phyloP scores from a whole-genome alignment of 305 asterid species.

The Euphrasia arctica region DNA sequence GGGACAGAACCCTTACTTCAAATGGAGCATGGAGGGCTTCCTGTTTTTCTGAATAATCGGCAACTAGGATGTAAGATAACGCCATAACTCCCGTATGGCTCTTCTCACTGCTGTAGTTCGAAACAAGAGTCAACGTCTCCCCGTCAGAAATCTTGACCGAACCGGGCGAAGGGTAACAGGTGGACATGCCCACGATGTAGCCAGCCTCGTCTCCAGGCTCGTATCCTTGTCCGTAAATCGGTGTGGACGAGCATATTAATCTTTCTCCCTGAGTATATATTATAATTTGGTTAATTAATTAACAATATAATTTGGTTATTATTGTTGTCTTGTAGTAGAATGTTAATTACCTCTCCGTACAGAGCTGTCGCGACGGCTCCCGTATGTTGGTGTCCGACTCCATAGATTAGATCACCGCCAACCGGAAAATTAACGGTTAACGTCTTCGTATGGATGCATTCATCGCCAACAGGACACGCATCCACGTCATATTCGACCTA shows the following conservation, averaged over 20 bases:
- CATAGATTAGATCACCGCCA: constrained; percentile 61
- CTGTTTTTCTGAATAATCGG: constrained; percentile 33
- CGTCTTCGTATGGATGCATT: constrained; percentile 27
- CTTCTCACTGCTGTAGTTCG: constrained; percentile 48
- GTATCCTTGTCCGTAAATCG: constrained; percentile 55
- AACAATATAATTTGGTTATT: too few species aligned
- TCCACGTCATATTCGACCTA: constrained; percentile 53
- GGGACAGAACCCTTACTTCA: constrained; percentile 27
- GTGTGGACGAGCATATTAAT: constrained; percentile 58
- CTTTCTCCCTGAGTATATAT: constrained; percentile 50
- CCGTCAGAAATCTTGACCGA: constrained; percentile 58
- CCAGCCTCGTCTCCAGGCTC: constrained; percentile 80
- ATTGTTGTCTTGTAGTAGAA: too few species aligned
- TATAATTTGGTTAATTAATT: too few species aligned
- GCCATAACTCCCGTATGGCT: constrained; percentile 78
- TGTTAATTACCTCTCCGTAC: constrained; percentile 46
- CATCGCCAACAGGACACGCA: constrained; percentile 31
- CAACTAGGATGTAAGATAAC: constrained; percentile 60
- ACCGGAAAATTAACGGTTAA: constrained; percentile 35
- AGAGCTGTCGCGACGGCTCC: constrained; percentile 52
- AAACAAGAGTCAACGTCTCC: constrained; percentile 53
- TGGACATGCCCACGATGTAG: constrained; percentile 70
- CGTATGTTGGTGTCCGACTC: constrained; percentile 62
- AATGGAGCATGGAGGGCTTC: constrained; percentile 21
- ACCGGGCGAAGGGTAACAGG: constrained; percentile 73